phyloP scores from a whole-genome alignment of 306 rosid species.

The Sechiopsis laciniata region DNA sequence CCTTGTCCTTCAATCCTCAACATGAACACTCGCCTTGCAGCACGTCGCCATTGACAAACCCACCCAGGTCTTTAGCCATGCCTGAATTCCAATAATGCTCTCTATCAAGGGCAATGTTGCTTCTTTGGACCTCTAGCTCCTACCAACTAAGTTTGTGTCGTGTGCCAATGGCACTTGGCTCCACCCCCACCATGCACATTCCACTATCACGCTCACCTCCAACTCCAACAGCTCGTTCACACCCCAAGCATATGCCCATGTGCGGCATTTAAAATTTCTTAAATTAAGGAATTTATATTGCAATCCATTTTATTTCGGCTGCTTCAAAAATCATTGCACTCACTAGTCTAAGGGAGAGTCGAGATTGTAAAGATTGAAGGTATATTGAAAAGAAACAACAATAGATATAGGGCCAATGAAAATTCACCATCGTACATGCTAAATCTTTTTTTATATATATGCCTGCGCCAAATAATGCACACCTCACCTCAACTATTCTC shows the following conservation, averaged over 20 bases:
- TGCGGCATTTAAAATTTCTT: not conserved
- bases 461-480: too few relatives aligned
- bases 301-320: not conserved
- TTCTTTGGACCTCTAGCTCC: not conserved
- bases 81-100: too few relatives aligned
- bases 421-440: constrained; percentile 10
- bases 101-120: too few relatives aligned
- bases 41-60: not conserved
- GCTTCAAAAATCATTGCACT: not conserved
- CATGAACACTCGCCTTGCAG: not conserved
- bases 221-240: not conserved
- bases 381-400: not conserved
- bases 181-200: not conserved
- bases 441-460: not conserved
- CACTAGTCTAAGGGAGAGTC: not conserved
- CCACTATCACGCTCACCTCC: not conserved
- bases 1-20: not conserved
- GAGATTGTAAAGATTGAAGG: constrained; percentile 2
- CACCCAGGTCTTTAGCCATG: not conserved
- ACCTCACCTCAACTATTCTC: too few relatives aligned
- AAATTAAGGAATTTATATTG: not conserved
- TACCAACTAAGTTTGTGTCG: not conserved
- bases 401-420: not conserved
- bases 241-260: not conserved
- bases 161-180: not conserved